Percentiles rank a stretch among this genome's conserved stretches.
These are phyloP conservation scores for Populus tremula DNA, from an alignment of 345 rosid genomes.

Conservation along the genomic window DNA sequence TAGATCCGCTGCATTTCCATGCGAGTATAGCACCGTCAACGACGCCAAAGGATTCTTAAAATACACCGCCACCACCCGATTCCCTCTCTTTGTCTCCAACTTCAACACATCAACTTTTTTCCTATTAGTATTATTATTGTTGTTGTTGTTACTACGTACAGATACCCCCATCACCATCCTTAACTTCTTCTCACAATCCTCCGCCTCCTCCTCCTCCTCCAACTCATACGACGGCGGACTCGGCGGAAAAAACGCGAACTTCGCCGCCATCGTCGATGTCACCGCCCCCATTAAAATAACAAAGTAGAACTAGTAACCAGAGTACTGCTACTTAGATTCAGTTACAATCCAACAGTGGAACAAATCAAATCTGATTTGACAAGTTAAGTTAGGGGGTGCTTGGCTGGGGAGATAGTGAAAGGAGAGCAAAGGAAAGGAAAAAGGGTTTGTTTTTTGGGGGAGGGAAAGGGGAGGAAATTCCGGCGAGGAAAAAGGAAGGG, in stretches of 20 bases:
- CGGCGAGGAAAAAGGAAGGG: constrained; percentile 26
- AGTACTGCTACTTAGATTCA: background rate
- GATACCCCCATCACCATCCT: constrained; percentile 55
- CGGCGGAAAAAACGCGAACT: constrained; percentile 34
- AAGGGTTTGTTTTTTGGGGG: too few species aligned
- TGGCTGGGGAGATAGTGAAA: background rate
- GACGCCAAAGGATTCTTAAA: constrained; percentile 73
- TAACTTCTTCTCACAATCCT: constrained; percentile 50
- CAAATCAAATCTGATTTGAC: background rate
- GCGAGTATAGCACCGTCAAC: constrained; percentile 75
- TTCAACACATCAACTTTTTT: constrained; percentile 65
- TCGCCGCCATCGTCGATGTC: constrained; percentile 37
- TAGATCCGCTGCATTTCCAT: constrained; percentile 97
- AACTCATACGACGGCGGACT: constrained; percentile 37
- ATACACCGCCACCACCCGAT: constrained; percentile 73
- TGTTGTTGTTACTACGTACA: background rate
- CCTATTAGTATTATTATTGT: constrained; percentile 26
- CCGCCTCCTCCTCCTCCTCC: constrained; percentile 41
- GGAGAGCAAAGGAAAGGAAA: constrained; percentile 5
- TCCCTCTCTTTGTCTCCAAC: constrained; percentile 75
- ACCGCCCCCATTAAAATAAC: constrained; percentile 22
- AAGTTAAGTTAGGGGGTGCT: background rate
- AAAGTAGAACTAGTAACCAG: background rate
- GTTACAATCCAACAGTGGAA: background rate
- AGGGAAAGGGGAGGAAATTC: constrained; percentile 6